phyloP scores from a whole-genome alignment of 192 early-diverging fungal species.

The Linnemannia exigua region DNA sequence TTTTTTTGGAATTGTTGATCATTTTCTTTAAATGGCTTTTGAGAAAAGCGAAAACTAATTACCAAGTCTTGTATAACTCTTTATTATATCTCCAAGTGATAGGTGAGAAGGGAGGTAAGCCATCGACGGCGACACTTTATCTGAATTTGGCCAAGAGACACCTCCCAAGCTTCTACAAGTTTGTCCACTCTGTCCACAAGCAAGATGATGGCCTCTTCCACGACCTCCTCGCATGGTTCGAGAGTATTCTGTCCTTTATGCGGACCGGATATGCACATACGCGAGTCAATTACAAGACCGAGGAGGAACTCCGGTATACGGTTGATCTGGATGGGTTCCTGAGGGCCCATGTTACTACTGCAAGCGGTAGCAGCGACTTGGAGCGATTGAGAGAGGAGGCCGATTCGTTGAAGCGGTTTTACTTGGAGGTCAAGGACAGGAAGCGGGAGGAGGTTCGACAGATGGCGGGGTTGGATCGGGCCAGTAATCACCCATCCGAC shows the following conservation, averaged over 20 bases:
- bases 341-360: slow-evolving; percentile 42
- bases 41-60: too few species aligned
- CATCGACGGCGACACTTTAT: slow-evolving; percentile 58
- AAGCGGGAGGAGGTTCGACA: slow-evolving; percentile 48
- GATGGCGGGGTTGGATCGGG: slow-evolving; percentile 44
- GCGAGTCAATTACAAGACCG: slow-evolving; percentile 44
- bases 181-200: slow-evolving; percentile 68
- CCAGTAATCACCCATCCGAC: not conserved
- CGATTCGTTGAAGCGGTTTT: slow-evolving; percentile 29
- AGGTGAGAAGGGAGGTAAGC: slow-evolving; percentile 16
- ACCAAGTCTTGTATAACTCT: not conserved
- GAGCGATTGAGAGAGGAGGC: slow-evolving; percentile 43
- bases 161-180: slow-evolving; percentile 65
- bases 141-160: slow-evolving; percentile 62
- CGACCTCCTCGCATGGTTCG: slow-evolving; percentile 62
- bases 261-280: slow-evolving; percentile 47
- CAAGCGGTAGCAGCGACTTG: slow-evolving; percentile 29
- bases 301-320: slow-evolving; percentile 18
- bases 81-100: not conserved
- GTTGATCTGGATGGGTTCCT: slow-evolving; percentile 44
- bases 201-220: slow-evolving; percentile 65
- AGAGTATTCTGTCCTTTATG: slow-evolving; percentile 59
- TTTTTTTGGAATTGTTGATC: too few species aligned
- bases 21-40: too few species aligned
- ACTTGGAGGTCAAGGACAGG: slow-evolving; percentile 41